Base-by-base conservation (phyloP, 2,329 filamentous ascomycete species). In the Botrytis sinoallii region DNA sequence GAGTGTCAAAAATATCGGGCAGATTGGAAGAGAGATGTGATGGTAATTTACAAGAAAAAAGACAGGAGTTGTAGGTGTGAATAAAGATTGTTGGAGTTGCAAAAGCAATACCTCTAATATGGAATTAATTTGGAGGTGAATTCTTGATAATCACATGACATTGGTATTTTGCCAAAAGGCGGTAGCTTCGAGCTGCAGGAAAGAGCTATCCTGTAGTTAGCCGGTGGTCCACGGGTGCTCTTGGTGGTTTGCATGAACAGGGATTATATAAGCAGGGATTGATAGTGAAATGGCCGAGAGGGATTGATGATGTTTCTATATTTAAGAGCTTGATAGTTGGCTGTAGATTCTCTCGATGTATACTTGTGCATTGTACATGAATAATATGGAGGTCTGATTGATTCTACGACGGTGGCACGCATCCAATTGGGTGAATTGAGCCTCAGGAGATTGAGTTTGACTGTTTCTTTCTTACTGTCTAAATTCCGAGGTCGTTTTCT, bases 251-350 rank as follows among this genome's bases (percentile, higher is more conserved):
- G 48, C 48, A 55, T 55, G 48, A 55, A 14, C 65, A 68, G 35
- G 65, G 65, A 22, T 66, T 66, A 22, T 68, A 55, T 42, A 55
- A 55, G 46, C 65, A 68, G 35, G 65, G 65, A 48, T 67, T 52
- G 22, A n/a, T 66, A n/a, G 25, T 29, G 16, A 42, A 35, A n/a
- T 42, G 22, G 9, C n/a, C 42, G 35, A 63, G 60, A 63, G 16
- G 63, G 42, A 42, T 25, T 38, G 35, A 25, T 10, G 46, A 4
- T 40, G 46, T 68, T 68, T 55, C 65, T 68, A 55, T 55, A 68
- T 40, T 42, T 42, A 40, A 67, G 25, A n/a, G 48, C 25, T 16
- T n/a, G 25, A 38, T 67, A 44, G 12, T 67, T 67, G 65, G 32
- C 32, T 46, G 63, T 16, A 14, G 29, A 22, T 16, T 32, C 3